These are phyloP conservation scores for Neurospora sp. DNA, from an alignment of 495 filamentous ascomycete genomes.

Conservation along the genomic window DNA sequence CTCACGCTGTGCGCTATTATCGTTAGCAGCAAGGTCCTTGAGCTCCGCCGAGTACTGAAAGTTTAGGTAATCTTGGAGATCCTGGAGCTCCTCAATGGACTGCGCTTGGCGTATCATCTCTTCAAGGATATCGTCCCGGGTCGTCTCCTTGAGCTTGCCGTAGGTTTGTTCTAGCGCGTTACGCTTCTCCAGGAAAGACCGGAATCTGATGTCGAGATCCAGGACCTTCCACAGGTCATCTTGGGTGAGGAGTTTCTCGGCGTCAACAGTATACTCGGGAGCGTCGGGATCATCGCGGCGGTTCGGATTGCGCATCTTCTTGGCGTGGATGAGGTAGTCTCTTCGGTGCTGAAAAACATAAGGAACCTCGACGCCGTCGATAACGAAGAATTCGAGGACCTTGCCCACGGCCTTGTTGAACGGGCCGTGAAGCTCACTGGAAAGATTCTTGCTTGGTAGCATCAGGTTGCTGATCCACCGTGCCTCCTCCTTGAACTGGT, in stretches of 20 bases:
- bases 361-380: constrained; percentile 87
- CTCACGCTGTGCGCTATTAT: constrained; percentile 36
- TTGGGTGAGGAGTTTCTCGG: constrained; percentile 84
- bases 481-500: constrained; percentile 80
- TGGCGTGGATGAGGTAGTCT: constrained; percentile 92
- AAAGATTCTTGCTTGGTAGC: constrained; percentile 69
- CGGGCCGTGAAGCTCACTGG: constrained; percentile 58
- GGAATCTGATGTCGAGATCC: constrained; percentile 88
- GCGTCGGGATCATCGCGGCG: constrained; percentile 45
- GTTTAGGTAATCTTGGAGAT: constrained; percentile 91
- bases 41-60: constrained; percentile 83
- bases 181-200: constrained; percentile 81
- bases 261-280: constrained; percentile 60
- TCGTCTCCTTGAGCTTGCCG: constrained; percentile 52
- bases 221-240: constrained; percentile 91
- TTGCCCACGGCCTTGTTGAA: constrained; percentile 83
- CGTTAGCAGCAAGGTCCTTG: constrained; percentile 58
- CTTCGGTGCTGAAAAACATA: constrained; percentile 98
- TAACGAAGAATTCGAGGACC: constrained; percentile 88
- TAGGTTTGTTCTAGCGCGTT: constrained; percentile 69
- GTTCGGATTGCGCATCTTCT: constrained; percentile 55
- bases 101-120: constrained; percentile 64
- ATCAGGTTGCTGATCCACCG: constrained; percentile 84
- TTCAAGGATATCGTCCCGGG: constrained; percentile 57
- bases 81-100: constrained; percentile 88